Evolutionary conservation across 495 filamentous ascomycete genomes (phyloP).

Genomic region (Penicillium bialowiezense): DNA sequence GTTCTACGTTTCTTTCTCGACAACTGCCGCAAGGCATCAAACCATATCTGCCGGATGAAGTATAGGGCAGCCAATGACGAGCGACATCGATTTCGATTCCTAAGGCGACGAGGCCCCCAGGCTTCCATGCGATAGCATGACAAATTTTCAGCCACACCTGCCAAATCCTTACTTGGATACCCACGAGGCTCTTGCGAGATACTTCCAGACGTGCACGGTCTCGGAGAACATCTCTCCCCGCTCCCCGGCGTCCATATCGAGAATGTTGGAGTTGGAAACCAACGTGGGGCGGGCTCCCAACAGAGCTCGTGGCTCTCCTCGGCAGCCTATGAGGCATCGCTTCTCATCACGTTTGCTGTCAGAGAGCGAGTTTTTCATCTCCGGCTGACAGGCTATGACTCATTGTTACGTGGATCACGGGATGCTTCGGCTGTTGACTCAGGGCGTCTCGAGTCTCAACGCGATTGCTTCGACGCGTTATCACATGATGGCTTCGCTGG

Average conservation of each 20-base stretch:
- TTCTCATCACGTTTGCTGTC: neutral
- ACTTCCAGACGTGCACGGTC: neutral
- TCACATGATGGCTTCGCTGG: neutral
- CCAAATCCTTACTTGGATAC: neutral
- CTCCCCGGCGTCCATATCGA: conserved; percentile 1
- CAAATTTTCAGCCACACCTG: conserved; percentile 3
- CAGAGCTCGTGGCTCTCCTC: neutral
- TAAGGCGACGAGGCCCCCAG: conserved; percentile 5
- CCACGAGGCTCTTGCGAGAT: neutral
- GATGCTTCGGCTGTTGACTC: neutral
- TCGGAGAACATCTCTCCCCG: neutral
- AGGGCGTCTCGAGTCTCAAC: neutral
- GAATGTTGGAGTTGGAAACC: conserved; percentile 2
- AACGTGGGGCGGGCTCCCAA: neutral
- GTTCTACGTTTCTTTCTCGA: too few relatives aligned
- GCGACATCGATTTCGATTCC: neutral
- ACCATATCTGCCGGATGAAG: neutral
- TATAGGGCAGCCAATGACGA: conserved; percentile 6
- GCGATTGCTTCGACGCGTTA: neutral
- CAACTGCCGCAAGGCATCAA: too few relatives aligned
- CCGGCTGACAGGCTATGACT: conserved; percentile 4
- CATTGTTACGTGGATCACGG: conserved; percentile 1
- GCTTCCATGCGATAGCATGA: conserved; percentile 1
- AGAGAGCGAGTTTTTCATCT: neutral
- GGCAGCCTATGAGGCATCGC: neutral